Conservation (phyloP, 306 rosid genomes). For the Fragaria vesca region DNA sequence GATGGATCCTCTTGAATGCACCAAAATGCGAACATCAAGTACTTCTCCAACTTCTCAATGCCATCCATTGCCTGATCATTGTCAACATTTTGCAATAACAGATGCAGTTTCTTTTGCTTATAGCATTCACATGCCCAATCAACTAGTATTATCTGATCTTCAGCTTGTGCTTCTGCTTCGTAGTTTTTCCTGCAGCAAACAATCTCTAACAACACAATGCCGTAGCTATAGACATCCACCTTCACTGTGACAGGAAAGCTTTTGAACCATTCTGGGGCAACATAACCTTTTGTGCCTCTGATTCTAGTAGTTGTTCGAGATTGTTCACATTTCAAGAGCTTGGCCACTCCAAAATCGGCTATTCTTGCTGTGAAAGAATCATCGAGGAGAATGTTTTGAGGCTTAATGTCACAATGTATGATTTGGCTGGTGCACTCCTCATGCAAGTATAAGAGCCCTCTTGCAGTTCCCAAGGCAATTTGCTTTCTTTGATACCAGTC, state of each 20-base stretch:
- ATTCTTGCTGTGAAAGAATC: no score
- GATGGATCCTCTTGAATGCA: conserved; percentile 33
- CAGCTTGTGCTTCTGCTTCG: not conserved
- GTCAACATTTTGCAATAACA: not conserved
- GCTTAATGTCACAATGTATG: no score
- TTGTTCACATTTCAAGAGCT: conserved; percentile 4
- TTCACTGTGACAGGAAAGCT: conserved; percentile 11
- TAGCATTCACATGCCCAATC: conserved; percentile 35
- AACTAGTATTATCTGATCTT: conserved; percentile 10
- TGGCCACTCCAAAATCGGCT: no score
- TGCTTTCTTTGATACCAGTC: no score
- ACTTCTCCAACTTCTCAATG: conserved; percentile 23
- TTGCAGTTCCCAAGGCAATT: no score
- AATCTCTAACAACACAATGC: conserved; percentile 28
- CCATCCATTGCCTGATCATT: conserved; percentile 24
- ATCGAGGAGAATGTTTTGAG: no score
- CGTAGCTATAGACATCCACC: conserved; percentile 26
- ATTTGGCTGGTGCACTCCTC: no score
- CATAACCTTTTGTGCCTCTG: conserved; percentile 45
- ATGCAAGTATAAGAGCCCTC: no score
- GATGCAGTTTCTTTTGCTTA: not conserved
- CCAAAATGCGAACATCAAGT: conserved; percentile 36
- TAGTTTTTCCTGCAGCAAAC: conserved; percentile 26
- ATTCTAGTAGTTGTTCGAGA: conserved; percentile 23
- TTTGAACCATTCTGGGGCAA: conserved; percentile 41